phyloP scores from a whole-genome alignment of 208 protist genomes.

The Lotmaria passim region DNA sequence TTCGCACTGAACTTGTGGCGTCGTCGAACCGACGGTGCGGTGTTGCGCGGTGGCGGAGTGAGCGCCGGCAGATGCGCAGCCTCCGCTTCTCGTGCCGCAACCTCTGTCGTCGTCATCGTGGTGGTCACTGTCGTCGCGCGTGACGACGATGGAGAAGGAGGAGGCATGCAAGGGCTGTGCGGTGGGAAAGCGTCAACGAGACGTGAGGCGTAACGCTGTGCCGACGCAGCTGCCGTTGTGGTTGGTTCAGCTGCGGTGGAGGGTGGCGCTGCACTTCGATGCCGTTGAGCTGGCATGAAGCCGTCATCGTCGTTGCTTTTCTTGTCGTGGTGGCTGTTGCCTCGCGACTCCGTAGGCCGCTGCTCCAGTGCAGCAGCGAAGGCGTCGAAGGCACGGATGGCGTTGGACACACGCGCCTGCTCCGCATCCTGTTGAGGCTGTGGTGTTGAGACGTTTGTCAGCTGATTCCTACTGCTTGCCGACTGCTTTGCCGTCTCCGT shows the following conservation, averaged over 20 bases:
- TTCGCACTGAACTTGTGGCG: constrained; percentile 60
- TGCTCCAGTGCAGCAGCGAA: constrained; percentile 29
- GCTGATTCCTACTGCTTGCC: too few relatives aligned
- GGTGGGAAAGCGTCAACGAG: too few relatives aligned
- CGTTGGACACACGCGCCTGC: constrained; percentile 29
- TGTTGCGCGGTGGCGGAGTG: neutral
- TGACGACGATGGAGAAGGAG: too few relatives aligned
- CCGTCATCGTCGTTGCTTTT: neutral
- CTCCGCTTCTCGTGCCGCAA: neutral
- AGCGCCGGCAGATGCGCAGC: neutral
- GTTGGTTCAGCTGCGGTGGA: neutral
- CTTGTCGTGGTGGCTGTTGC: neutral
- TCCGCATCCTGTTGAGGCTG: constrained; percentile 9
- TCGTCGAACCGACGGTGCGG: constrained; percentile 11
- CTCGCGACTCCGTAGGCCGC: neutral
- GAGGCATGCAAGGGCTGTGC: too few relatives aligned
- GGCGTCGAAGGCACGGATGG: constrained; percentile 40
- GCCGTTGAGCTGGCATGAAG: neutral
- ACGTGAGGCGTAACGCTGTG: too few relatives aligned
- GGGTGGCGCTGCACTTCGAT: neutral
- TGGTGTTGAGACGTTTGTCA: neutral
- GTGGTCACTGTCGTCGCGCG: too few relatives aligned
- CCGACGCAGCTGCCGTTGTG: neutral
- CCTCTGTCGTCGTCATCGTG: too few relatives aligned
- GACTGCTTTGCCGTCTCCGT: too few relatives aligned